Evolutionary conservation across 805 yeast species (phyloP).

Genomic region (Lachancea cidri): DNA sequence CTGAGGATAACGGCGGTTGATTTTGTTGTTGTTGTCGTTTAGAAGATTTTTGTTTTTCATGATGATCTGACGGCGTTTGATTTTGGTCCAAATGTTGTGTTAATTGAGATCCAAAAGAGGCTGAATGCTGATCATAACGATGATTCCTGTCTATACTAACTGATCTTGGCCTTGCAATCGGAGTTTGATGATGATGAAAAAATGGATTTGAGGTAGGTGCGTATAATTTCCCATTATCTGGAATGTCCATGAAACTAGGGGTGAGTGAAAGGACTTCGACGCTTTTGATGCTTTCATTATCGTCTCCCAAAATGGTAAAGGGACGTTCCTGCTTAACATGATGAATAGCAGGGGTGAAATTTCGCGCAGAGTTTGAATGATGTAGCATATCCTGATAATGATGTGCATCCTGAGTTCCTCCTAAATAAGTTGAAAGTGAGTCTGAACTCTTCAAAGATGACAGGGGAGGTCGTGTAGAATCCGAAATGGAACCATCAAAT

Average conservation of each 20-base stretch:
- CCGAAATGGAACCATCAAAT: conserved; percentile 4
- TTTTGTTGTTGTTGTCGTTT: conserved; percentile 7
- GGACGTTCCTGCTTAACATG: conserved; percentile 1
- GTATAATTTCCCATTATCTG: conserved; percentile 15
- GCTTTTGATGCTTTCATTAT: conserved; percentile 23
- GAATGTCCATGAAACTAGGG: conserved; percentile 39
- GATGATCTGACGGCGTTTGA: background rate
- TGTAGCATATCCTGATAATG: conserved; percentile 18
- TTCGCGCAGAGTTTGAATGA: conserved; percentile 8
- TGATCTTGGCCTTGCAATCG: conserved; percentile 8
- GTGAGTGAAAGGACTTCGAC: conserved; percentile 39
- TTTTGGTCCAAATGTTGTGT: background rate
- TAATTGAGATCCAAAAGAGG: background rate
- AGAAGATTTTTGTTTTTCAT: background rate
- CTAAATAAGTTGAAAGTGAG: conserved; percentile 4
- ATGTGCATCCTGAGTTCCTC: conserved; percentile 9
- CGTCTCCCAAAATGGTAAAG: conserved; percentile 4
- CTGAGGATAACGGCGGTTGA: background rate
- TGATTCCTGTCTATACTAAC: conserved; percentile 12
- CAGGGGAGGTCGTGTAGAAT: conserved; percentile 2
- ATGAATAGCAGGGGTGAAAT: background rate
- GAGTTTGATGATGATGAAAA: conserved; percentile 1
- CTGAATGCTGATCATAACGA: conserved; percentile 7
- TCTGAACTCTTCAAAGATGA: conserved; percentile 9
- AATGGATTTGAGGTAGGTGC: conserved; percentile 9